Evolutionary conservation across 2,329 filamentous ascomycete species (phyloP).

Genomic region (Exophiala phaeomuriformis): DNA sequence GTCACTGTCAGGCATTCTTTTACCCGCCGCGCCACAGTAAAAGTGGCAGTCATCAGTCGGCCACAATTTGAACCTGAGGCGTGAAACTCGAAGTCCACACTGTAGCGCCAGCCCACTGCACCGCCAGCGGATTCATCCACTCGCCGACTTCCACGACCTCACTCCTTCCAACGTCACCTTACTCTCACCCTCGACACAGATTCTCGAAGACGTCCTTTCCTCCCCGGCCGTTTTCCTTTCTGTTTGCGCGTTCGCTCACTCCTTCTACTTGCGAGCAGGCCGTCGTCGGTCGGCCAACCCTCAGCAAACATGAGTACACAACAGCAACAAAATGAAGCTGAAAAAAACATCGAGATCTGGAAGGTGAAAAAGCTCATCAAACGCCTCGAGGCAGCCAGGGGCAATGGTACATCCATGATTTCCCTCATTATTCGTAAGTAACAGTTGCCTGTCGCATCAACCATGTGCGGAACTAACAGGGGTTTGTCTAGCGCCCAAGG

Average conservation of each 20-base stretch:
- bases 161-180: constrained; percentile 16
- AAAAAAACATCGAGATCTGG: constrained; percentile 86
- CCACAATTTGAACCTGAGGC: no score
- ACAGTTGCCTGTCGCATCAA: constrained; percentile 16
- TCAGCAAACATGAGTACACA: constrained; percentile 68
- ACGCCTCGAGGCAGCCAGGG: constrained; percentile 89
- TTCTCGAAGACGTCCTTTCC: not conserved
- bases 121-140: constrained; percentile 2
- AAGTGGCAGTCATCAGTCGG: no score
- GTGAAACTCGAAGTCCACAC: not conserved
- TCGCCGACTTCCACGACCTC: constrained; percentile 2
- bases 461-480: constrained; percentile 24
- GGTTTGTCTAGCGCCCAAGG: constrained; percentile 69
- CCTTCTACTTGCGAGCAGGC: constrained; percentile 10
- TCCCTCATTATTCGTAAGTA: constrained; percentile 91
- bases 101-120: not conserved
- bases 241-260: constrained; percentile 7
- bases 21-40: not conserved
- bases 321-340: constrained; percentile 74
- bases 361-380: constrained; percentile 99
- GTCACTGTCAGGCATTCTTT: not conserved
- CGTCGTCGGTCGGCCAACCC: constrained; percentile 13
- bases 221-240: constrained; percentile 1
- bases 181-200: not conserved
- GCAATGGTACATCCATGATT: constrained; percentile 99